Conservation (phyloP, 2,329 filamentous ascomycete genomes). For the Dactylellina cionopaga region DNA sequence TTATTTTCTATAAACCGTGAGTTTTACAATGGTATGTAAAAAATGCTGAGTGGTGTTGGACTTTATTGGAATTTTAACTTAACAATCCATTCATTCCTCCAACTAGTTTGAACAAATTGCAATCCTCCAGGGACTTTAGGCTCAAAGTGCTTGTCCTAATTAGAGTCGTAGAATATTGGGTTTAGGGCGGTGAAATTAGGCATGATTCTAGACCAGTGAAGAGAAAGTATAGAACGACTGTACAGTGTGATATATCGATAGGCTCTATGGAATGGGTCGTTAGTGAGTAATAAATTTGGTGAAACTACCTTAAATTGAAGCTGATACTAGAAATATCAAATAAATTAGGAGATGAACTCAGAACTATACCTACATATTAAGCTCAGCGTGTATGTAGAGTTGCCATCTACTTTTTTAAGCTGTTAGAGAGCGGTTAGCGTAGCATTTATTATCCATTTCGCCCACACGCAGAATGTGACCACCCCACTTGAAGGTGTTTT, state of each 20-base stretch:
- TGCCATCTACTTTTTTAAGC: neutral
- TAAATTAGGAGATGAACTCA: neutral
- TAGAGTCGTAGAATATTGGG: slow-evolving; percentile 9
- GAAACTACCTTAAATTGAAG: neutral
- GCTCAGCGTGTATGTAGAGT: neutral
- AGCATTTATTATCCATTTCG: neutral
- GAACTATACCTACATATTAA: neutral
- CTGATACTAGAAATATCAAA: neutral
- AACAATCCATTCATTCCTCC: slow-evolving; percentile 19
- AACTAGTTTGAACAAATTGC: neutral
- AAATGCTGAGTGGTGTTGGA: neutral
- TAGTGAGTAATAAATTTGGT: neutral
- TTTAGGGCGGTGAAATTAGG: slow-evolving; percentile 4
- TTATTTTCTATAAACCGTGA: slow-evolving; percentile 5
- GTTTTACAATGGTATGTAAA: neutral
- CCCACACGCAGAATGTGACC: neutral
- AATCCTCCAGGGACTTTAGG: neutral
- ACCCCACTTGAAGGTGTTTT: slow-evolving; percentile 2
- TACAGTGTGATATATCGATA: neutral
- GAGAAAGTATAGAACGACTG: neutral
- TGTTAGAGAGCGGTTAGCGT: neutral
- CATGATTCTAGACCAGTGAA: neutral
- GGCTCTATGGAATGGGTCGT: neutral
- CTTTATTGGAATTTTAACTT: slow-evolving; percentile 13
- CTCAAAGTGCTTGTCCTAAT: slow-evolving; percentile 2